Conservation (phyloP, 1,284 basidiomycete genomes). For the Lignosus rhinocerotis region DNA sequence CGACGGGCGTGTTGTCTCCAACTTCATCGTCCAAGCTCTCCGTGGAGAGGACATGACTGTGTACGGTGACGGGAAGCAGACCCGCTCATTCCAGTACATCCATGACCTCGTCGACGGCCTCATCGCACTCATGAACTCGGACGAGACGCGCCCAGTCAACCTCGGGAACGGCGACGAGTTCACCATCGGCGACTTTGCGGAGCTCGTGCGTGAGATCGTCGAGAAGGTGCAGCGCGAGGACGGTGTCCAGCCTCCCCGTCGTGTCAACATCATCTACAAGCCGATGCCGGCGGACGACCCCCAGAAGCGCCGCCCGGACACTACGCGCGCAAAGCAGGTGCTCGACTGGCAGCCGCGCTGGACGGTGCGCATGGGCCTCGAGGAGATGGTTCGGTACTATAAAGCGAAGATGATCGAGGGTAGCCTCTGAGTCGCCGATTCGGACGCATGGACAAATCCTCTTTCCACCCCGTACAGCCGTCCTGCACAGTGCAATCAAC, state of each 20-base stretch:
- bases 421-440: slow-evolving; percentile 48
- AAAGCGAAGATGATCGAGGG: slow-evolving; percentile 85
- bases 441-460: background rate
- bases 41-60: slow-evolving; percentile 95
- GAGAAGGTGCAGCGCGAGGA: slow-evolving; percentile 88
- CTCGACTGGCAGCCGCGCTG: slow-evolving; percentile 94
- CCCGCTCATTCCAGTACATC: slow-evolving; percentile 95
- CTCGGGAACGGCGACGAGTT: slow-evolving; percentile 94
- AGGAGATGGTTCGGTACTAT: slow-evolving; percentile 93
- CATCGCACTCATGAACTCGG: slow-evolving; percentile 91
- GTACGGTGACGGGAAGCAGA: slow-evolving; percentile 95
- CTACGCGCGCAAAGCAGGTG: slow-evolving; percentile 82
- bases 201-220: slow-evolving; percentile 85
- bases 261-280: slow-evolving; percentile 78
- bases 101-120: slow-evolving; percentile 83
- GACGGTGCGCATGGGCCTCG: slow-evolving; percentile 87
- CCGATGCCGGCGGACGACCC: slow-evolving; percentile 93
- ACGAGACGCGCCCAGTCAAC: slow-evolving; percentile 91
- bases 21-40: slow-evolving; percentile 97
- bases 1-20: slow-evolving; percentile 96
- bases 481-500: background rate
- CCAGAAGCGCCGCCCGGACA: slow-evolving; percentile 91
- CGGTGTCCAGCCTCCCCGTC: slow-evolving; percentile 55
- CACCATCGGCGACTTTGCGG: slow-evolving; percentile 89
- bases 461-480: background rate